Conservation (phyloP, 495 filamentous ascomycete species). For the Sphaerosporella brunnea region DNA sequence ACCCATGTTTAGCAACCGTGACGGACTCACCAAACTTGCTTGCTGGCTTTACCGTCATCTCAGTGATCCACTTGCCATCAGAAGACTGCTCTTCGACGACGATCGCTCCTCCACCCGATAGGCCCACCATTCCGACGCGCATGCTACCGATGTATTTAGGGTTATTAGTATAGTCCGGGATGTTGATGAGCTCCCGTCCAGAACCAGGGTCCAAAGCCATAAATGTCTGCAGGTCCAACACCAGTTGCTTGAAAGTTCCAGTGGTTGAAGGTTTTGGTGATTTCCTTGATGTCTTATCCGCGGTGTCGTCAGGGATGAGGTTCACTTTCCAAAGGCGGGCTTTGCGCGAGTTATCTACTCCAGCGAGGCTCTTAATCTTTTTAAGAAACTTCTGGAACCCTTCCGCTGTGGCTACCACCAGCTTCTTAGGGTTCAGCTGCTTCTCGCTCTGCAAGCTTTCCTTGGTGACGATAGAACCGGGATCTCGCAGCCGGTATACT, state of each 20-base stretch:
- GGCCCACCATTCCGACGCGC: conserved; percentile 42
- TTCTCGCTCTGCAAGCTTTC: conserved; percentile 40
- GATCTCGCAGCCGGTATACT: conserved; percentile 56
- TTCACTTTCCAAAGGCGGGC: conserved; percentile 49
- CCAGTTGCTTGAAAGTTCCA: conserved; percentile 43
- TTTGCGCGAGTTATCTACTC: conserved; percentile 49
- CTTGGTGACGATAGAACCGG: conserved; percentile 37
- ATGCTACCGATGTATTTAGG: conserved; percentile 58
- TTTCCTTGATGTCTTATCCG: conserved; percentile 17
- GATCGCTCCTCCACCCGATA: conserved; percentile 49
- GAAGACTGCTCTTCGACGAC: conserved; percentile 62
- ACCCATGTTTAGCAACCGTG: conserved; percentile 28
- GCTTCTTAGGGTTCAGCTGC: conserved; percentile 37
- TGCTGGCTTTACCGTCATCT: conserved; percentile 30
- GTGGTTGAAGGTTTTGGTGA: conserved; percentile 6
- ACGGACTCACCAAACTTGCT: conserved; percentile 21
- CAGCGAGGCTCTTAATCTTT: conserved; percentile 45
- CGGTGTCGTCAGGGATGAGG: conserved; percentile 7
- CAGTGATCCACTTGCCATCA: conserved; percentile 46
- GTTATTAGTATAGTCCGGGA: conserved; percentile 56
- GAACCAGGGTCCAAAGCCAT: conserved; percentile 48
- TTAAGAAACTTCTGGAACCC: conserved; percentile 55
- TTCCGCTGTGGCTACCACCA: conserved; percentile 51
- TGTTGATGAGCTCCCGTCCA: conserved; percentile 47
- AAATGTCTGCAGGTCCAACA: conserved; percentile 59